Evolutionary conservation across 371 early-diverging fungal species (phyloP).

Genomic region (Mortierella sp.): DNA sequence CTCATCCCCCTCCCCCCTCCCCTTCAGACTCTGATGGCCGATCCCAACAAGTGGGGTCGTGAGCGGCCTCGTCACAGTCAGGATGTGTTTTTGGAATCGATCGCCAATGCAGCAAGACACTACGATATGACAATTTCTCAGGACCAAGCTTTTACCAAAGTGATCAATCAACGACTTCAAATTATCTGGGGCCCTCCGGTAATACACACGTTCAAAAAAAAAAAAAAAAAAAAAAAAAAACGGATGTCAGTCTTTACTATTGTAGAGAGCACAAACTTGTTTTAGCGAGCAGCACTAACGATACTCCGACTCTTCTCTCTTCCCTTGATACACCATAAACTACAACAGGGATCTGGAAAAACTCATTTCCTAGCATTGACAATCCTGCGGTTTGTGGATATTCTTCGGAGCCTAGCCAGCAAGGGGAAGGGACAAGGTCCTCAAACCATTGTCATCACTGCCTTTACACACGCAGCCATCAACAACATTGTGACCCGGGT

Average conservation of each 20-base stretch:
- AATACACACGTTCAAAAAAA: too few relatives aligned
- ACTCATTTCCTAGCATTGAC: constrained; percentile 66
- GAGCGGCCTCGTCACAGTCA: constrained; percentile 14
- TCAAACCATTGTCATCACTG: constrained; percentile 63
- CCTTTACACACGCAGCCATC: constrained; percentile 66
- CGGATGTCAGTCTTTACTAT: too few relatives aligned
- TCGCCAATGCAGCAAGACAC: constrained; percentile 48
- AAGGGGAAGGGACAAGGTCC: constrained; percentile 40
- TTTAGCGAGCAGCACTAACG: constrained; percentile 5
- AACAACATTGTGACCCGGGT: constrained; percentile 58
- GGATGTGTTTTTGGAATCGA: constrained; percentile 44
- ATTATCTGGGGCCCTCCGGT: constrained; percentile 73
- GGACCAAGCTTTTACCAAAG: constrained; percentile 55
- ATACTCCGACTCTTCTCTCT: neutral
- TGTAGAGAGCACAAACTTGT: too few relatives aligned
- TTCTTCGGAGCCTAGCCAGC: constrained; percentile 21
- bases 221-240: too few relatives aligned
- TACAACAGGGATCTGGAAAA: constrained; percentile 66
- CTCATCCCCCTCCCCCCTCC: neutral
- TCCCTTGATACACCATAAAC: neutral
- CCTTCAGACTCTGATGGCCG: constrained; percentile 28
- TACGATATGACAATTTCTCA: constrained; percentile 68
- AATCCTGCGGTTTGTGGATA: constrained; percentile 58
- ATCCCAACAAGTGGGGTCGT: constrained; percentile 54
- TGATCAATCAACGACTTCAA: constrained; percentile 56